Base-by-base conservation (phyloP, 2,329 filamentous ascomycete species). In the Sclerotinia borealis region DNA sequence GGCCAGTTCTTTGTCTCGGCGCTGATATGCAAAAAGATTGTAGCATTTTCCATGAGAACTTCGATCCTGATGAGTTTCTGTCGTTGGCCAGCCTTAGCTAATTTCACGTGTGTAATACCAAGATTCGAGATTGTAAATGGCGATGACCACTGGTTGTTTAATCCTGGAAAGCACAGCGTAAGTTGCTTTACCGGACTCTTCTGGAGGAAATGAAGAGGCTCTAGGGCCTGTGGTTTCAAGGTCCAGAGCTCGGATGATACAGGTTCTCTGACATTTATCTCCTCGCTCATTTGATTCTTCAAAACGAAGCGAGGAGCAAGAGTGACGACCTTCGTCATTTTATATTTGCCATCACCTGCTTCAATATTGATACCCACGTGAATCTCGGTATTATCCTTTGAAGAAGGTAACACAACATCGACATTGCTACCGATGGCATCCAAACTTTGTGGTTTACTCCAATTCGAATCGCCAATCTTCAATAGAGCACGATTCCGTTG, bases 361-460 rank as follows among this genome's bases (percentile, higher is more conserved):
- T 91, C 86, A 36, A 99, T 88, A 1, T 89, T 93, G 55, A 99
- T 86, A 52, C 95, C 95, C 8, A 96, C 83, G 71, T 98, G 92
- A 72, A 98, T 93, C 75, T 99, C 95, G 2, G 88, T 88, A 63
- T 81, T 83, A 66, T 84, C 80, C 48, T 83, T 84, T 2, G 83
- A 78, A 0, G 92, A 91, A 56, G 90, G 89, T 39, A 99, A 81
- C 39, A 95, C 85, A 41, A 96, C 90, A 70, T 97, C 93, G 19
- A 92, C 89, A 0, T 89, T 92, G 72, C 93, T 98, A 37, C 95
- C 95, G 68, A 99, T 95, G 25, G 95, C 95, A 73, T 99, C 96
- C 71, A 99, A 96, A 82, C 92, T 97, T 75, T 98, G 93, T 0
- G 93, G 92, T 74, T 95, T 96, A 78, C 95, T 98, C 96, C 95